These are phyloP conservation scores for Patellaria atrata DNA, from an alignment of 495 filamentous ascomycete species.

Conservation along the genomic window DNA sequence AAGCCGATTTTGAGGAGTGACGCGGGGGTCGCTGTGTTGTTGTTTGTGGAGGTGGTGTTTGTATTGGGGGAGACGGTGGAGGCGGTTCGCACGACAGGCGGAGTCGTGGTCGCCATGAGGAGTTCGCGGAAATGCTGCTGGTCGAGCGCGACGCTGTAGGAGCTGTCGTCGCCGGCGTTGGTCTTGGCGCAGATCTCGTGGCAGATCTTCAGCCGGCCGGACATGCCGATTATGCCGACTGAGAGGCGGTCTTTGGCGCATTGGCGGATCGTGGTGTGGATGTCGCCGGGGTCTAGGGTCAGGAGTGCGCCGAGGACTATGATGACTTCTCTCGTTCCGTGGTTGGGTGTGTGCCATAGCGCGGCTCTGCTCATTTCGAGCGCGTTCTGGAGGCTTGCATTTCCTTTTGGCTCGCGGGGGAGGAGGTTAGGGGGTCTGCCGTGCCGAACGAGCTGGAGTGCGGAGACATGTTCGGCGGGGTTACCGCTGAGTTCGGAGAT, in stretches of 20 bases:
- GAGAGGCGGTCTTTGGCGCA: slow-evolving; percentile 70
- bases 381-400: slow-evolving; percentile 86
- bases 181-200: slow-evolving; percentile 74
- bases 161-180: slow-evolving; percentile 59
- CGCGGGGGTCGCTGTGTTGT: slow-evolving; percentile 27
- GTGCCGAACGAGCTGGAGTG: slow-evolving; percentile 49
- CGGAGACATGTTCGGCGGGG: slow-evolving; percentile 71
- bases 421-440: slow-evolving; percentile 11
- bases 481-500: slow-evolving; percentile 87
- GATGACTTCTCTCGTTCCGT: slow-evolving; percentile 84
- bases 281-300: slow-evolving; percentile 85
- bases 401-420: slow-evolving; percentile 67
- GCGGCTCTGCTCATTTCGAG: slow-evolving; percentile 85
- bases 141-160: slow-evolving; percentile 73
- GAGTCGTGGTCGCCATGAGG: slow-evolving; percentile 77
- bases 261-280: slow-evolving; percentile 70
- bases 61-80: too few relatives aligned
- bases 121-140: slow-evolving; percentile 81
- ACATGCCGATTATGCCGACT: slow-evolving; percentile 75
- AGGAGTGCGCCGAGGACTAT: slow-evolving; percentile 84
- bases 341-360: slow-evolving; percentile 79
- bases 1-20: slow-evolving; percentile 97
- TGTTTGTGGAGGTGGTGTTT: not conserved
- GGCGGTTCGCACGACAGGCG: slow-evolving; percentile 59
- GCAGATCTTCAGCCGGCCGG: slow-evolving; percentile 85